Evolutionary conservation across 2,329 filamentous ascomycete genomes (phyloP), one percentile per base, ranked within the genome.

Genomic region (Colletotrichum simmondsii): DNA sequence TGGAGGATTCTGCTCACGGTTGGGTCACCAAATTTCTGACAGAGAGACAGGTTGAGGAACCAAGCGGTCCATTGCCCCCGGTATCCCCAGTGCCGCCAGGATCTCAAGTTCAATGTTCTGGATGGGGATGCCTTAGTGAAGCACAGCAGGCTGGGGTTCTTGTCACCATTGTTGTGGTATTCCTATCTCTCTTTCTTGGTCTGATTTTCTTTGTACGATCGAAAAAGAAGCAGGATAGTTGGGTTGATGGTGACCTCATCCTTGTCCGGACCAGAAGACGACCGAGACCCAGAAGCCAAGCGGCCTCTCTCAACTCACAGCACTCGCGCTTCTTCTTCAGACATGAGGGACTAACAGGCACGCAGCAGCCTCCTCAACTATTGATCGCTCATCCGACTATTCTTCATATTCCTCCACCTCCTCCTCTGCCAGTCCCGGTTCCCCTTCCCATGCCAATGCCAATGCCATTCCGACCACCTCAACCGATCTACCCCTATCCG

Each of bases 61-160:
- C 65, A 28, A 70, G 24, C 26, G 37, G 35, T 28, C 32, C 35
- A 24, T 26, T 71, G 35, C 57, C 65, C 56, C 49, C 71, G 59
- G 12, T 56, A 22, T 28, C 26, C 4, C n/a, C 71, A 64, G 11
- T 53, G 22, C 28, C 26, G 6, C 22, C 71, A 49, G 19, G 5
- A 12, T 37, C 54, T 10, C 49, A 67, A 8, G 26, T 70, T 11
- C 85, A 81, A 72, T 71, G 68, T 56, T 63, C 75, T 3, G 80
- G 82, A 12, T 87, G 83, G 83, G 70, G 77, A 54, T 87, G 85
- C 70, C 77, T 86, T n/a, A 83, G 76, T 32, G 58, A 75, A 11
- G 75, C 80, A 0, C 78, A 84, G 56, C 78, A 84, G 42, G 81
- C 80, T 26, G 85, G 85, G 2, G 79, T 86, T 35, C 80, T 86